Conservation (phyloP, 345 rosid species). For the Corymbia maculata region DNA sequence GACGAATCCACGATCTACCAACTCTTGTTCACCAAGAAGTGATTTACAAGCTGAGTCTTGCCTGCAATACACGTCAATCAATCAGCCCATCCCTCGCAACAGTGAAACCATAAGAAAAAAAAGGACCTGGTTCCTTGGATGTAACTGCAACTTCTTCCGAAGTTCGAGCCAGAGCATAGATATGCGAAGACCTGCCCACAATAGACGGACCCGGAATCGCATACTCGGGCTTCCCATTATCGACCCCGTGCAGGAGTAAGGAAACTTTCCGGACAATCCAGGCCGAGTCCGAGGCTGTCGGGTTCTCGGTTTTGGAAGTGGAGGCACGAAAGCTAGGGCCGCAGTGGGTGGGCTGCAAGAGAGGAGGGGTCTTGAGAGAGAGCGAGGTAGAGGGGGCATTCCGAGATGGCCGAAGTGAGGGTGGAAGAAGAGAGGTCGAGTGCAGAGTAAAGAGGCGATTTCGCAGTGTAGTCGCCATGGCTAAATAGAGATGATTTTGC, state of each 20-base stretch:
- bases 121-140: constrained; percentile 79
- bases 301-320: constrained; percentile 5
- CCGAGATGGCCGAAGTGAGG: background rate
- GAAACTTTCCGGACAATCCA: constrained; percentile 20
- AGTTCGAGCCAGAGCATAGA: constrained; percentile 58
- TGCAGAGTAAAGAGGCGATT: constrained; percentile 1
- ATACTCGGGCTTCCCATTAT: background rate
- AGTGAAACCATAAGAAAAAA: too few relatives aligned
- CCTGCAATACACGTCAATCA: constrained; percentile 21
- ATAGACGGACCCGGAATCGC: constrained; percentile 86
- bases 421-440: background rate
- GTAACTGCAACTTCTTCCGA: constrained; percentile 79
- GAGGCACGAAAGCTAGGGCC: constrained; percentile 11
- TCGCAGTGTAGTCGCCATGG: background rate
- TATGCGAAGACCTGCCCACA: constrained; percentile 60
- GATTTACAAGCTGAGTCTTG: constrained; percentile 82
- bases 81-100: too few relatives aligned
- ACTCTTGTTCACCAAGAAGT: constrained; percentile 84
- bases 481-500: background rate
- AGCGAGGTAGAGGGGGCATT: background rate
- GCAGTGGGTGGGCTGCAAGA: background rate
- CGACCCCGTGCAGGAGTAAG: background rate
- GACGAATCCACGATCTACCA: constrained; percentile 91
- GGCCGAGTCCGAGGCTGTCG: constrained; percentile 22
- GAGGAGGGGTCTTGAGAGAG: background rate